Percentiles rank a stretch among this genome's conserved stretches.
Evolutionary conservation across 208 protist genomes (phyloP).

Genomic region (Wallacemonas sp.): DNA sequence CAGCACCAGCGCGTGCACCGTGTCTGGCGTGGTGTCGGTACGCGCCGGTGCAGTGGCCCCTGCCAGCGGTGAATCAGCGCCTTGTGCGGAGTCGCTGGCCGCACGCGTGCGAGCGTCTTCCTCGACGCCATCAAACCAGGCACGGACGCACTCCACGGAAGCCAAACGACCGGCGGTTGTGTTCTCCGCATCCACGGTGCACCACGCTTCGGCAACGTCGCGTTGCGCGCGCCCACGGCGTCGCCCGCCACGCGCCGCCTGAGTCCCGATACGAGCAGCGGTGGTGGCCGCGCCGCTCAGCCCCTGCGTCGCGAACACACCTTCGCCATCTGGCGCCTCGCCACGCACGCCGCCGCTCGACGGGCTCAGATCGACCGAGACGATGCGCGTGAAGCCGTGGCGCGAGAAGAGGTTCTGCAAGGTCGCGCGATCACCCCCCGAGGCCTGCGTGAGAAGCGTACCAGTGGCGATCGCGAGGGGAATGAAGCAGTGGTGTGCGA

Average conservation of each 20-base stretch:
- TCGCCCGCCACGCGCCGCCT: neutral
- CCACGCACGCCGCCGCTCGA: too few species aligned
- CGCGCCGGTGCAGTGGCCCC: too few species aligned
- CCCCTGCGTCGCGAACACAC: neutral
- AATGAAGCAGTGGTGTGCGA: conserved; percentile 40
- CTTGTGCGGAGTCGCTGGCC: too few species aligned
- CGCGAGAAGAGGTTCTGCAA: conserved; percentile 47
- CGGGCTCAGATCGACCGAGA: conserved; percentile 39
- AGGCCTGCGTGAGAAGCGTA: conserved; percentile 35
- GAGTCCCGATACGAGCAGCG: neutral
- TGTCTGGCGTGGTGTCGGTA: neutral
- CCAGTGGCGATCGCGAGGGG: conserved; percentile 62
- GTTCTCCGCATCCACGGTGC: conserved; percentile 9
- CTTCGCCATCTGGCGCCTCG: too few species aligned
- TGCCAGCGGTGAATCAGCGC: too few species aligned
- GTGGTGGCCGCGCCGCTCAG: neutral
- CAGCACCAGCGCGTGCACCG: conserved; percentile 31
- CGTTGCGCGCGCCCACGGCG: neutral
- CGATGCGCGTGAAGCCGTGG: conserved; percentile 41
- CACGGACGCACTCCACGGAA: conserved; percentile 44
- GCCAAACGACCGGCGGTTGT: conserved; percentile 21
- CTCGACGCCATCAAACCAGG: conserved; percentile 40
- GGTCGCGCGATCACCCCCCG: conserved; percentile 28
- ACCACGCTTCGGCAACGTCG: neutral
- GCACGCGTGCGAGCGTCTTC: conserved; percentile 8